These are phyloP conservation scores for Fraxinus xanthoxyloides DNA, from an alignment of 305 asterid genomes.

Conservation along the genomic window DNA sequence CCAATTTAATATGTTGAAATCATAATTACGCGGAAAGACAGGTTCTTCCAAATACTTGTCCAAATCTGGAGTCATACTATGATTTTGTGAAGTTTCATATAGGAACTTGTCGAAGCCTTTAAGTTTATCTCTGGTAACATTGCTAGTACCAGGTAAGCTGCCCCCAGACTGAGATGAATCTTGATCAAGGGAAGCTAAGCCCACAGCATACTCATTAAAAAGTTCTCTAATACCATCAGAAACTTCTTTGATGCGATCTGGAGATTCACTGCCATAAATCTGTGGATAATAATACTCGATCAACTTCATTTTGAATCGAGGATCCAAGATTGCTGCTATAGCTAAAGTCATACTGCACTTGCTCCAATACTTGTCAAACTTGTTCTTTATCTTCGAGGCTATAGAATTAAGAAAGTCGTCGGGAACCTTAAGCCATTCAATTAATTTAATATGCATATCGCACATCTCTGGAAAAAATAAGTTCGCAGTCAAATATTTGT, in stretches of 20 bases:
- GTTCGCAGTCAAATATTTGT: slow-evolving; percentile 61
- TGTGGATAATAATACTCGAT: slow-evolving; percentile 76
- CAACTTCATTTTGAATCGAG: slow-evolving; percentile 88
- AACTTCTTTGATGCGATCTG: slow-evolving; percentile 58
- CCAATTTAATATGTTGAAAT: slow-evolving; percentile 89
- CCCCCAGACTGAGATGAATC: slow-evolving; percentile 42
- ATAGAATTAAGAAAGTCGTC: slow-evolving; percentile 65
- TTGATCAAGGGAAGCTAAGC: slow-evolving; percentile 46
- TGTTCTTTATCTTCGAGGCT: slow-evolving; percentile 74
- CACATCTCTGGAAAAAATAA: slow-evolving; percentile 71
- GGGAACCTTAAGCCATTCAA: slow-evolving; percentile 74
- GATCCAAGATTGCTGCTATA: slow-evolving; percentile 80
- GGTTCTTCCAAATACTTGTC: slow-evolving; percentile 87
- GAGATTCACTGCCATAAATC: slow-evolving; percentile 59
- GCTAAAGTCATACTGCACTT: slow-evolving; percentile 73
- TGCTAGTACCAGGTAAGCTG: slow-evolving; percentile 44
- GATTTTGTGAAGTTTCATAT: slow-evolving; percentile 72
- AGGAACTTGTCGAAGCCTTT: slow-evolving; percentile 88
- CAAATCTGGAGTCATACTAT: slow-evolving; percentile 61
- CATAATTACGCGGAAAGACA: slow-evolving; percentile 75
- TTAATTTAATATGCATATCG: slow-evolving; percentile 73
- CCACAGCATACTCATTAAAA: slow-evolving; percentile 65
- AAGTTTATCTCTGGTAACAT: slow-evolving; percentile 65
- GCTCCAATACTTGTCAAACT: slow-evolving; percentile 77
- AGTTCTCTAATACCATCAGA: slow-evolving; percentile 63